A percentile compares a stretch with the other conserved stretches of the same genome.
These are phyloP conservation scores for Orobanche coerulescens DNA, from an alignment of 257 asterid species.

Conservation along the genomic window DNA sequence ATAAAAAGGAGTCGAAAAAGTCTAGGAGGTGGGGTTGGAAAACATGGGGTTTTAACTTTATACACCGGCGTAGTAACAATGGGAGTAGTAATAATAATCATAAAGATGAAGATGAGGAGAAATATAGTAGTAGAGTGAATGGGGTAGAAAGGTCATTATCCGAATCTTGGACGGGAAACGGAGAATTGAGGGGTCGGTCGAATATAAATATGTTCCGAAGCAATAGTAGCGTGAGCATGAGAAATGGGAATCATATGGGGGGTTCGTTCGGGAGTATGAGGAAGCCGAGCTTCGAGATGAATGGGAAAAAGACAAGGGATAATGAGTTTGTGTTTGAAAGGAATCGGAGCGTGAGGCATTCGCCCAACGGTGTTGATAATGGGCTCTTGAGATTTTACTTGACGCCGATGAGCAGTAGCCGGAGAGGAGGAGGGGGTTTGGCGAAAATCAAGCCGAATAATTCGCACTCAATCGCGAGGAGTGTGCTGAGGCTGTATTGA, in stretches of 20 bases:
- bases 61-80: conserved; percentile 42
- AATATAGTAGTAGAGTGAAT: conserved; percentile 47
- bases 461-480: conserved; percentile 66
- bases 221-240: conserved; percentile 79
- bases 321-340: conserved; percentile 68
- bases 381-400: conserved; percentile 74
- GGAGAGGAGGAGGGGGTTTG: conserved; percentile 36
- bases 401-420: conserved; percentile 77
- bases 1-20: conserved; percentile 54
- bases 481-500: conserved; percentile 60
- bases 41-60: conserved; percentile 60
- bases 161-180: conserved; percentile 52
- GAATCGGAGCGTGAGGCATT: conserved; percentile 73
- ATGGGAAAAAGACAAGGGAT: conserved; percentile 50
- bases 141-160: conserved; percentile 73
- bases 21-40: conserved; percentile 81
- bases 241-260: conserved; percentile 38
- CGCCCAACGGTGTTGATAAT: conserved; percentile 64
- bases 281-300: conserved; percentile 43
- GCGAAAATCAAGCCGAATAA: conserved; percentile 49
- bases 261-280: conserved; percentile 43
- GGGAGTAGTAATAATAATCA: conserved; percentile 24
- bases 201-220: conserved; percentile 51
- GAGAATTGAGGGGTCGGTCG: conserved; percentile 39
- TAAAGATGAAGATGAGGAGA: conserved; percentile 53